A percentile compares a stretch with the other conserved stretches of the same genome.
Evolutionary conservation across 352 stramenopile species (phyloP).

Genomic region (Pythium rishiriense): DNA sequence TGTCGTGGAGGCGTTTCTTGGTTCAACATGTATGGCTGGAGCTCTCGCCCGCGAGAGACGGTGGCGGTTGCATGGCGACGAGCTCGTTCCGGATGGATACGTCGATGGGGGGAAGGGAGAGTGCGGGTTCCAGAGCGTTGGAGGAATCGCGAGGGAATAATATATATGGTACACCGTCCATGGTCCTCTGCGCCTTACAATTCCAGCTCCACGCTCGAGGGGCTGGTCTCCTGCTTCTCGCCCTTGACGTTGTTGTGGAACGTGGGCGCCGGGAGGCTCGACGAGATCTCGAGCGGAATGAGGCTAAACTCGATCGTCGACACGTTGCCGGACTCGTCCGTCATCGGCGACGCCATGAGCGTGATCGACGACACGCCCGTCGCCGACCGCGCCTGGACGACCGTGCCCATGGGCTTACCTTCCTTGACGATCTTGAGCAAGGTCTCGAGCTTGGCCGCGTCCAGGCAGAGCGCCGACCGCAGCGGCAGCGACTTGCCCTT

Average conservation of each 20-base stretch:
- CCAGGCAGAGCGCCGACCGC: constrained; percentile 45
- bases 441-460: constrained; percentile 42
- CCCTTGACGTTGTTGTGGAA: constrained; percentile 30
- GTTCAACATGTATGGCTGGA: not conserved
- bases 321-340: constrained; percentile 54
- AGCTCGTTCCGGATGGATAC: not conserved
- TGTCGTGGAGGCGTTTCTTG: not conserved
- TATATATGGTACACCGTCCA: constrained; percentile 31
- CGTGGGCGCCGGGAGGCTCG: constrained; percentile 27
- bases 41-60: constrained; percentile 5
- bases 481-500: constrained; percentile 63
- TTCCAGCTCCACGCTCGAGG: constrained; percentile 50
- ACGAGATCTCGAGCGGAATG: constrained; percentile 61
- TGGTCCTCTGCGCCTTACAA: constrained; percentile 32
- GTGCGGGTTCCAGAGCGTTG: not conserved
- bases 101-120: not conserved
- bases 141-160: constrained; percentile 4
- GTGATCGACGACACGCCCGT: constrained; percentile 52
- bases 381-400: constrained; percentile 51
- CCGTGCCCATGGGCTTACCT: constrained; percentile 41
- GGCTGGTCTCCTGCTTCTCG: constrained; percentile 53
- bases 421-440: constrained; percentile 46
- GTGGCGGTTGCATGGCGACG: not conserved
- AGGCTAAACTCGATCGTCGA: constrained; percentile 63
- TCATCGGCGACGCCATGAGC: constrained; percentile 56